Evolutionary conservation across 768 basidiomycete genomes (phyloP).

Genomic region (Mycena crocata): DNA sequence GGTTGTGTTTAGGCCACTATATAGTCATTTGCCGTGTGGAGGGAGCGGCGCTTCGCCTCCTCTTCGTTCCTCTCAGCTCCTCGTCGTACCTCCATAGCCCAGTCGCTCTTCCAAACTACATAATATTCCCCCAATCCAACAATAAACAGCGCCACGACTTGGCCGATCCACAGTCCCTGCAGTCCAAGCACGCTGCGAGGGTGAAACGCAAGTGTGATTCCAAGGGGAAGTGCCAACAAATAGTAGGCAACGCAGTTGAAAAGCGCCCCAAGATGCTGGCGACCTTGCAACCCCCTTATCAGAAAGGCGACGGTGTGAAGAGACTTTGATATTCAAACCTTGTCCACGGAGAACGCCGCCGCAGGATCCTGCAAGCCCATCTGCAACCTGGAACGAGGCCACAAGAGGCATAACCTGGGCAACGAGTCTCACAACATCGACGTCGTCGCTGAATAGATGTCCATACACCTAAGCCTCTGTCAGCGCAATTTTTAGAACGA

Average conservation of each 20-base stretch:
- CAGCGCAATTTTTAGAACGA: conserved; percentile 2
- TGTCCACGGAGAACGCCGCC: conserved; percentile 84
- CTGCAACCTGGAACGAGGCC: conserved; percentile 83
- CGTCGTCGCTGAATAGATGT: conserved; percentile 76
- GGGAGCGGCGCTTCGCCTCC: conserved; percentile 51
- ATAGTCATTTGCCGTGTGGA: too few species aligned
- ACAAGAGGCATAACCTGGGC: conserved; percentile 80
- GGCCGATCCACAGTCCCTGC: conserved; percentile 87
- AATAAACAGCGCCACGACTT: conserved; percentile 77
- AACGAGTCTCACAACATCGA: conserved; percentile 66
- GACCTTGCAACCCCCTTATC: conserved; percentile 49
- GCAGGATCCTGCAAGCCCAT: conserved; percentile 75
- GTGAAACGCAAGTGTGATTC: conserved; percentile 78
- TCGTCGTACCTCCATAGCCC: conserved; percentile 69
- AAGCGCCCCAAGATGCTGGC: conserved; percentile 79
- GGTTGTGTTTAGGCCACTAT: too few species aligned
- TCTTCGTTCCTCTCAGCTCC: conserved; percentile 61
- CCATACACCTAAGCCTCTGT: conserved; percentile 63
- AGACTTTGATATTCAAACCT: conserved; percentile 51
- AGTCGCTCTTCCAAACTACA: conserved; percentile 71
- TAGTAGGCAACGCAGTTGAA: conserved; percentile 87
- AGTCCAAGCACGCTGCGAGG: conserved; percentile 57
- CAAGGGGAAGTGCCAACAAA: conserved; percentile 81
- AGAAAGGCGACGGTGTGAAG: not conserved
- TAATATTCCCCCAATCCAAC: conserved; percentile 78